phyloP scores from a whole-genome alignment of 345 rosid genomes.

The Eutrema heterophyllum region DNA sequence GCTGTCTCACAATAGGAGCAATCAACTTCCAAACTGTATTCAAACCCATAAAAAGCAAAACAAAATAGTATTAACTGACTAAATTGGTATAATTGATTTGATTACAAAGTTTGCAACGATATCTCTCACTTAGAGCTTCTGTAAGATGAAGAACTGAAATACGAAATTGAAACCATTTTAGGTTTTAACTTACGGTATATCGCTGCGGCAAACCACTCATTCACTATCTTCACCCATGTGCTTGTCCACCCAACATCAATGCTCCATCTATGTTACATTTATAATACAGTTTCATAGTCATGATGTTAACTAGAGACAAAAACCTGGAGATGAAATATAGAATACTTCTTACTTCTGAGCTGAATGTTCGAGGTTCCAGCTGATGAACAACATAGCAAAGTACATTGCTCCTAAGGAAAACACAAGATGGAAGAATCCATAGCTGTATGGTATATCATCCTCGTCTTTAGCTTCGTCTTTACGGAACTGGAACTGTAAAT shows the following conservation, averaged over 20 bases:
- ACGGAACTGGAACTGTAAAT: constrained; percentile 43
- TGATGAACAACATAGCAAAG: constrained; percentile 84
- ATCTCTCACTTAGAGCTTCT: neutral
- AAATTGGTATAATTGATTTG: neutral
- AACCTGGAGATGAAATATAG: neutral
- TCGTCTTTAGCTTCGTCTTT: constrained; percentile 49
- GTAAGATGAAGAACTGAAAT: neutral
- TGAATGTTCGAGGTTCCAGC: constrained; percentile 73
- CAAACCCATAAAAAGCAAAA: neutral
- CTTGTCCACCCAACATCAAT: constrained; percentile 93
- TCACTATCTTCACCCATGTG: constrained; percentile 87
- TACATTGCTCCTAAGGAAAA: constrained; percentile 92
- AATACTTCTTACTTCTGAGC: constrained; percentile 43
- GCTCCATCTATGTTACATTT: constrained; percentile 56
- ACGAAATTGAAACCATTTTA: neutral
- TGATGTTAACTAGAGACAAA: neutral
- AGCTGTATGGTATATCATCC: constrained; percentile 71
- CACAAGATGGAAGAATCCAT: constrained; percentile 78
- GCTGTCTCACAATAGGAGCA: constrained; percentile 52
- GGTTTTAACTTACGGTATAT: constrained; percentile 58
- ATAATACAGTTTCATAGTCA: neutral
- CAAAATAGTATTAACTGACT: neutral
- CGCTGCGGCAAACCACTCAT: constrained; percentile 83
- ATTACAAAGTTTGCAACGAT: neutral
- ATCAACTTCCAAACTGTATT: constrained; percentile 78